These are phyloP conservation scores for Madurella mycetomatis DNA, from an alignment of 2,329 filamentous ascomycete species.

Conservation along the genomic window DNA sequence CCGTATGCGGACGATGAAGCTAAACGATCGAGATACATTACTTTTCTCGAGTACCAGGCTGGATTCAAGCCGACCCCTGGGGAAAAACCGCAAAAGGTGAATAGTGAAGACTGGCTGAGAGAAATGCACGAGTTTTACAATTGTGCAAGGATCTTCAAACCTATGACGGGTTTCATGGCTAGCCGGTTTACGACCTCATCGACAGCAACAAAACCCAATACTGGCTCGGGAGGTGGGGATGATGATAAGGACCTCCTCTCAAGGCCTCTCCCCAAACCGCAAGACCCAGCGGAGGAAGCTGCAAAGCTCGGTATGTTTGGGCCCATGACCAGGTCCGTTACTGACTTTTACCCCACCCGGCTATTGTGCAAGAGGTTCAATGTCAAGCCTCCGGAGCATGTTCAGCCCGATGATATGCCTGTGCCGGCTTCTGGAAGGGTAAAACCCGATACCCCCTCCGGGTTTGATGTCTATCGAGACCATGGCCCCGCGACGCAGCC, in stretches of 20 bases:
- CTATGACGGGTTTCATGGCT: slow-evolving; percentile 88
- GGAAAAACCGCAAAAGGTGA: slow-evolving; percentile 37
- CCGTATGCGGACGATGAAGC: slow-evolving; percentile 79
- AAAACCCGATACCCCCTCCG: slow-evolving; percentile 18
- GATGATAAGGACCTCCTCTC: slow-evolving; percentile 37
- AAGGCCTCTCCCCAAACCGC: slow-evolving; percentile 50
- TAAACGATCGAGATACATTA: slow-evolving; percentile 76
- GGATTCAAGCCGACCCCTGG: slow-evolving; percentile 58
- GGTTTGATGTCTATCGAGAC: slow-evolving; percentile 19
- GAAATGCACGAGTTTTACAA: slow-evolving; percentile 73
- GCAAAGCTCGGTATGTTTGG: slow-evolving; percentile 93
- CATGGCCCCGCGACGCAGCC: slow-evolving; percentile 12
- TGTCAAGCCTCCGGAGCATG: slow-evolving; percentile 70
- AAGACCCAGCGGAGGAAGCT: slow-evolving; percentile 79
- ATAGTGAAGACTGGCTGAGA: slow-evolving; percentile 69
- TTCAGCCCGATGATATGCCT: slow-evolving; percentile 49
- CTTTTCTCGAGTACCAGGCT: slow-evolving; percentile 74
- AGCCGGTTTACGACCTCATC: slow-evolving; percentile 80
- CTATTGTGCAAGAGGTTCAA: slow-evolving; percentile 94
- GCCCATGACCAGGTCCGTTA: slow-evolving; percentile 68
- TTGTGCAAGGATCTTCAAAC: slow-evolving; percentile 73
- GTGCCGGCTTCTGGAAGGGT: slow-evolving; percentile 17
- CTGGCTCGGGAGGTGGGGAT: slow-evolving; percentile 15
- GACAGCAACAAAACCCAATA: slow-evolving; percentile 29
- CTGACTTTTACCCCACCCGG: slow-evolving; percentile 73